Percentiles rank a stretch among this genome's conserved stretches.
These are phyloP conservation scores for Penicillium expansum DNA, from an alignment of 2,329 filamentous ascomycete genomes.

Conservation along the genomic window DNA sequence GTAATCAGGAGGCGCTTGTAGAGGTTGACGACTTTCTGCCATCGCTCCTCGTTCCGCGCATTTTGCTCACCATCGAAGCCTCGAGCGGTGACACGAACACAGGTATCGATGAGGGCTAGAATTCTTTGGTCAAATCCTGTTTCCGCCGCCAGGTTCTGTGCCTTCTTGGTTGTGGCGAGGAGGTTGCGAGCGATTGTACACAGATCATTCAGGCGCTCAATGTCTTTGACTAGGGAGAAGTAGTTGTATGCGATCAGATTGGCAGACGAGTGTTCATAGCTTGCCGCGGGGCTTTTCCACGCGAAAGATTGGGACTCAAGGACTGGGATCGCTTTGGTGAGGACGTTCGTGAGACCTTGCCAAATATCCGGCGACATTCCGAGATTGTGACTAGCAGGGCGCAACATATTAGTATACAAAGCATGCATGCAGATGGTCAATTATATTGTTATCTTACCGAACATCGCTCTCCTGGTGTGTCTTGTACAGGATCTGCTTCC, in stretches of 20 bases:
- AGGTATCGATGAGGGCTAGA: conserved; percentile 61
- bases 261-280: conserved; percentile 58
- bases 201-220: conserved; percentile 61
- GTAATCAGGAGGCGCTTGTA: conserved; percentile 66
- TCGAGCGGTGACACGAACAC: conserved; percentile 61
- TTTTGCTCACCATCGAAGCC: conserved; percentile 64
- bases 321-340: conserved; percentile 60
- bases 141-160: conserved; percentile 62
- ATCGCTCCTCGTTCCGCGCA: conserved; percentile 61
- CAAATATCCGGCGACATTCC: conserved; percentile 58
- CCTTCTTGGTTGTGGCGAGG: conserved; percentile 58
- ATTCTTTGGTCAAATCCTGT: conserved; percentile 61
- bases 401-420: conserved; percentile 4
- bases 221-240: conserved; percentile 58
- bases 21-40: conserved; percentile 63
- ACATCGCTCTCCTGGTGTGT: conserved; percentile 57
- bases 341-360: conserved; percentile 57
- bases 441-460: conserved; percentile 37
- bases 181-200: conserved; percentile 62
- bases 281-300: conserved; percentile 56
- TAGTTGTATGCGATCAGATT: conserved; percentile 62
- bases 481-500: conserved; percentile 59
- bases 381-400: conserved; percentile 50
- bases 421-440: neutral
- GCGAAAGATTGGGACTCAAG: conserved; percentile 62